phyloP scores from a whole-genome alignment of 176 grass and related monocot species.

The Guadua angustifolia region DNA sequence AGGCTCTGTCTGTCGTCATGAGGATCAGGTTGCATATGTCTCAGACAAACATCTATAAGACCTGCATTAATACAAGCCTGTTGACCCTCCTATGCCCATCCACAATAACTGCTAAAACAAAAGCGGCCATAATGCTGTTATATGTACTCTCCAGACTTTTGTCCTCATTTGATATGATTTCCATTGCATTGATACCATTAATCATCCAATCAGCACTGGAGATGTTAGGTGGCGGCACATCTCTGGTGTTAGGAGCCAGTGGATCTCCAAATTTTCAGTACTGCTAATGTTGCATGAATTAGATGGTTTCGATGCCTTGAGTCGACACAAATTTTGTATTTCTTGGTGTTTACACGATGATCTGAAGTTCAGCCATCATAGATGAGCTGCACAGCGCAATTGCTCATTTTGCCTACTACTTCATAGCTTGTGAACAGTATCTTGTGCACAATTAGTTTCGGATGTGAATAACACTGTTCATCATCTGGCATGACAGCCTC shows the following conservation, averaged over 20 bases:
- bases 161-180: too few species aligned
- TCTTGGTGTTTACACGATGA: not conserved
- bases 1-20: slow-evolving; percentile 72
- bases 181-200: slow-evolving; percentile 44
- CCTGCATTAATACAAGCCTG: slow-evolving; percentile 74
- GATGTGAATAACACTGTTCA: slow-evolving; percentile 27
- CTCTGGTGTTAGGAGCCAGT: slow-evolving; percentile 29
- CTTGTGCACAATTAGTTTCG: slow-evolving; percentile 32
- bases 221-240: slow-evolving; percentile 24
- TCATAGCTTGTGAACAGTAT: slow-evolving; percentile 23
- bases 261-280: slow-evolving; percentile 35
- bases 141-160: too few species aligned
- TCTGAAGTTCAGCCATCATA: not conserved
- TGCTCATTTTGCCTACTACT: slow-evolving; percentile 8
- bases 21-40: slow-evolving; percentile 70
- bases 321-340: slow-evolving; percentile 16
- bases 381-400: slow-evolving; percentile 19
- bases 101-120: slow-evolving; percentile 91
- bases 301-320: not conserved
- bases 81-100: slow-evolving; percentile 86
- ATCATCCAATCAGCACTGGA: slow-evolving; percentile 56
- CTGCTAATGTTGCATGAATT: slow-evolving; percentile 3
- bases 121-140: slow-evolving; percentile 99
- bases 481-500: slow-evolving; percentile 36
- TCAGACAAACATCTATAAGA: slow-evolving; percentile 87